phyloP scores from a whole-genome alignment of 108 stramenopile species.

The Conticribra weissflogii region DNA sequence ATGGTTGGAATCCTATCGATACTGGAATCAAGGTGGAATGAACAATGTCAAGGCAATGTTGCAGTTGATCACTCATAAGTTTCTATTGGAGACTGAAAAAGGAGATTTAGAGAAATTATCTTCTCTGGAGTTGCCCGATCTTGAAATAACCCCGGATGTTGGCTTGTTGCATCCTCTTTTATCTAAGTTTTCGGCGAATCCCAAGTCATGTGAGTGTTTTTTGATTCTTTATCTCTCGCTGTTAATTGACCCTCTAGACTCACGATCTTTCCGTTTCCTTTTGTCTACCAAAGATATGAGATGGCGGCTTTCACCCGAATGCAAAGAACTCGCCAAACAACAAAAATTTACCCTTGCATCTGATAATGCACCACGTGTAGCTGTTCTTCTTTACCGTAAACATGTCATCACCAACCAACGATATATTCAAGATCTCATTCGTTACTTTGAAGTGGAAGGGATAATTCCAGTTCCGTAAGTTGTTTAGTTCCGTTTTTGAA shows the following conservation, averaged over 20 bases:
- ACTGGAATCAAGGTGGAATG: constrained; percentile 85
- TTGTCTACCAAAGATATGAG: no score
- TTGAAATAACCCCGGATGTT: constrained; percentile 77
- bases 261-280: neutral
- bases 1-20: constrained; percentile 87
- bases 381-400: constrained; percentile 82
- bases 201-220: constrained; percentile 23
- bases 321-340: constrained; percentile 30
- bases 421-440: constrained; percentile 76
- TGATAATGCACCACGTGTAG: constrained; percentile 62
- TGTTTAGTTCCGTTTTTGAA: no score
- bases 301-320: constrained; percentile 67
- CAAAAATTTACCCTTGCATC: constrained; percentile 51
- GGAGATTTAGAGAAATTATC: neutral
- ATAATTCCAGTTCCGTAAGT: constrained; percentile 70
- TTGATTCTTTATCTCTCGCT: neutral
- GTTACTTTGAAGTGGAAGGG: constrained; percentile 67
- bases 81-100: constrained; percentile 4
- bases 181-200: constrained; percentile 15
- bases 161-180: constrained; percentile 78
- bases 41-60: constrained; percentile 69
- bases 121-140: constrained; percentile 46
- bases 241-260: neutral
- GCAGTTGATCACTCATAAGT: constrained; percentile 45
- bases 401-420: constrained; percentile 86